Evolutionary conservation across 352 stramenopile species (phyloP).

Genomic region (Elongisporangium undulatum): DNA sequence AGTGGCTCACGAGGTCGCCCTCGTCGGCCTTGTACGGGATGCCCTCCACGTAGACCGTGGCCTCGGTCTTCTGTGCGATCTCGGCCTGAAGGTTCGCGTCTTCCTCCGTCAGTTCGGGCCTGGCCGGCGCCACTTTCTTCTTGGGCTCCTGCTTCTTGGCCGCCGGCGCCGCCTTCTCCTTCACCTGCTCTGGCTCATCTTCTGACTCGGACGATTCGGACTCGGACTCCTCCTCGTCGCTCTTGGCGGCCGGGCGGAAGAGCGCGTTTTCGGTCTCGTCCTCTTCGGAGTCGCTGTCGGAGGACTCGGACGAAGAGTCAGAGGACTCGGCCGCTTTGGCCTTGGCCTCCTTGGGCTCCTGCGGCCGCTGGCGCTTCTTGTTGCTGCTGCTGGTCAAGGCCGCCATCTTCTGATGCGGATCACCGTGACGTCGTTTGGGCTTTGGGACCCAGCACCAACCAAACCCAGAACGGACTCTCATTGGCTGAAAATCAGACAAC

Average conservation of each 20-base stretch:
- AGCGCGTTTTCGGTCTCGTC: conserved; percentile 73
- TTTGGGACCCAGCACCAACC: neutral
- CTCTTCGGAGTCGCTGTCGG: conserved; percentile 21
- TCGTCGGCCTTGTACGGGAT: conserved; percentile 92
- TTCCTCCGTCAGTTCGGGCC: conserved; percentile 9
- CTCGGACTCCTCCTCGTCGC: conserved; percentile 18
- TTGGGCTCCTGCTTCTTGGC: conserved; percentile 20
- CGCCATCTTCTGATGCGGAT: neutral
- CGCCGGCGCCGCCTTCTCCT: conserved; percentile 60
- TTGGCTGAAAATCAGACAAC: neutral
- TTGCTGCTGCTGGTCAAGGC: neutral
- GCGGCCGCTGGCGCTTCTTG: neutral
- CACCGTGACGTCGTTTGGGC: neutral
- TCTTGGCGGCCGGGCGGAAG: conserved; percentile 46
- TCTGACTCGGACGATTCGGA: conserved; percentile 9
- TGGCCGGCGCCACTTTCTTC: conserved; percentile 11
- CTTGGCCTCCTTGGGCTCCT: neutral
- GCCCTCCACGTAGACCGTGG: conserved; percentile 93
- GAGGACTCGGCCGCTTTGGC: neutral
- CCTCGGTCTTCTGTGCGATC: conserved; percentile 70
- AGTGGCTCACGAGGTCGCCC: conserved; percentile 90
- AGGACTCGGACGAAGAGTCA: conserved; percentile 13
- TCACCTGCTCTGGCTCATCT: conserved; percentile 58
- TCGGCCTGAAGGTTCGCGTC: conserved; percentile 46
- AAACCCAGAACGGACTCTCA: neutral